Evolutionary conservation across 345 rosid genomes (phyloP), one percentile per base, ranked within the genome.

Genomic region (Sisymbrium irio): DNA sequence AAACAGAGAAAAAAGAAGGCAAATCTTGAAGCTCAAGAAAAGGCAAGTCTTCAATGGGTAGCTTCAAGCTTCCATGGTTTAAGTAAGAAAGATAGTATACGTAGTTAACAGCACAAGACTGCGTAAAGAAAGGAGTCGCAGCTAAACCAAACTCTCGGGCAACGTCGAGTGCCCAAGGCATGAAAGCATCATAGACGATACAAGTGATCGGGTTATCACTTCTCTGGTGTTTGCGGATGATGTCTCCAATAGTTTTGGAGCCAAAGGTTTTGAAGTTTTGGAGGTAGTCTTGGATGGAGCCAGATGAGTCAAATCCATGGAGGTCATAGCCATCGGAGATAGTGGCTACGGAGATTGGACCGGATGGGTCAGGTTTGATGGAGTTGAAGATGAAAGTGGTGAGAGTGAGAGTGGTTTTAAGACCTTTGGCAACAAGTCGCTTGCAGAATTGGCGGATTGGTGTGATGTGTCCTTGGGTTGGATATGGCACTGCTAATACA

Each of bases 81-180:
- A 75, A 25, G 14, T 83, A 78, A 25, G 80, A 71, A 46, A 67
- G 60, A 14, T 86, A 87, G 58, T 81, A 89, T 12, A 92, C 71
- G 32, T 76, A 89, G 77, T 87, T 71, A 18, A 92, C 90, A 6
- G 82, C 81, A 71, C 92, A 89, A 2, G 81, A 56, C 30, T 89
- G 96, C 2, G 97, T 89, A 22, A 92, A 92, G 66, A 79, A 89
- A 2, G 81, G 79, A 0, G 88, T 87, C 0, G 64, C 89, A 9
- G 67, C 27, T 4, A 89, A 45, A n/a, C 83, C 89, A 5, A 79
- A 80, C 40, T 65, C 71, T 60, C 83, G 80, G 42, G 90, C 87
- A 4, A 89, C 83, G 4, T 87, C 92, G 10, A 89, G 74, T 9
- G 80, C 89, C 97, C 96, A 92, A 0, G 85, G 78, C 20, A 84